Percentiles rank a stretch among this genome's conserved stretches.
Evolutionary conservation across 441 rosid genomes (phyloP).

Genomic region (Erodium trifolium): DNA sequence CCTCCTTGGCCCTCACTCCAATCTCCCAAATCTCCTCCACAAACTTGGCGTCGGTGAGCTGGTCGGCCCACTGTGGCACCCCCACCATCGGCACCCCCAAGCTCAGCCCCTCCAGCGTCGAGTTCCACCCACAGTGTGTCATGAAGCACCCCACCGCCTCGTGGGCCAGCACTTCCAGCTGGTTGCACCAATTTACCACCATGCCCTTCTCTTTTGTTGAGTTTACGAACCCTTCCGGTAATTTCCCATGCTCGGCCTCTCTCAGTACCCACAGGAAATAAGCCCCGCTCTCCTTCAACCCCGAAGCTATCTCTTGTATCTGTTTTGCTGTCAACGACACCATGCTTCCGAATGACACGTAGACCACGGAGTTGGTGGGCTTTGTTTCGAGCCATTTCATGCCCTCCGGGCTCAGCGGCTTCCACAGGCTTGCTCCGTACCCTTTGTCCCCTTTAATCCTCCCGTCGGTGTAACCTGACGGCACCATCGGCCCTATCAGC

Average conservation of each 20-base stretch:
- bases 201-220: slow-evolving; percentile 26
- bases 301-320: slow-evolving; percentile 31
- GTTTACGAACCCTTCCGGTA: slow-evolving; percentile 31
- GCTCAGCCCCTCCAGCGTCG: not conserved
- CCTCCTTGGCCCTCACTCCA: not conserved
- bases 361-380: slow-evolving; percentile 33
- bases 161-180: slow-evolving; percentile 41
- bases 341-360: slow-evolving; percentile 55
- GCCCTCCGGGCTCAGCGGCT: slow-evolving; percentile 45
- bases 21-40: slow-evolving; percentile 45
- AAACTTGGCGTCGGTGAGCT: slow-evolving; percentile 41
- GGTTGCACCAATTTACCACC: slow-evolving; percentile 45
- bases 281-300: slow-evolving; percentile 28
- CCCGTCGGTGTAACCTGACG: slow-evolving; percentile 48
- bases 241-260: slow-evolving; percentile 17
- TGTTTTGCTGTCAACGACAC: slow-evolving; percentile 20
- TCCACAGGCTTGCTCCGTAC: slow-evolving; percentile 60
- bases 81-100: not conserved
- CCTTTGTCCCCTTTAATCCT: slow-evolving; percentile 39
- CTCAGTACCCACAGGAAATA: slow-evolving; percentile 46
- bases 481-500: slow-evolving; percentile 70
- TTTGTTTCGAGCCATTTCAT: slow-evolving; percentile 48
- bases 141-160: not conserved
- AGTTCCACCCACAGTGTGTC: not conserved
- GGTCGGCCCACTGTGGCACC: slow-evolving; percentile 47